Evolutionary conservation across 352 stramenopile species (phyloP).

Genomic region (Globisporangium splendens): DNA sequence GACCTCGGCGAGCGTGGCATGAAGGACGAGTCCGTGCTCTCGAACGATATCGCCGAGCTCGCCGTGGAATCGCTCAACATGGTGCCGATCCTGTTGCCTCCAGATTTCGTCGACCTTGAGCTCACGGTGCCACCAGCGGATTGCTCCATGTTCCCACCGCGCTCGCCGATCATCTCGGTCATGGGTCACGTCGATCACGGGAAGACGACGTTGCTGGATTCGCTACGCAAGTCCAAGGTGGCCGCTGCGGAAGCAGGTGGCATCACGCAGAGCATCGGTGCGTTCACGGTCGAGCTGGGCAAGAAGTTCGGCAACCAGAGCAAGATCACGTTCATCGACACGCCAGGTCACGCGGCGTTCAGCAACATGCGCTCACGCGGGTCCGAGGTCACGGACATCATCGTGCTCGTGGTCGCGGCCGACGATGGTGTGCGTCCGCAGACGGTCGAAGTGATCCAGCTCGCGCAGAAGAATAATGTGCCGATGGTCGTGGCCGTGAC

Average conservation of each 20-base stretch:
- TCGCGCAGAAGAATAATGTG: conserved; percentile 93
- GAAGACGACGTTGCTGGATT: conserved; percentile 99
- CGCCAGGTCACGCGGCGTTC: conserved; percentile 99
- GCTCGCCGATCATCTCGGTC: conserved; percentile 96
- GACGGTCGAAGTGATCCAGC: conserved; percentile 94
- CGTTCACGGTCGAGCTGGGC: conserved; percentile 95
- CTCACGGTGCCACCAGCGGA: conserved; percentile 54
- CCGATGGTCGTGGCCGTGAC: conserved; percentile 97
- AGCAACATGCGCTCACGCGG: conserved; percentile 96
- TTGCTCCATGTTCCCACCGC: conserved; percentile 62
- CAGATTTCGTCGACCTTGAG: conserved; percentile 81
- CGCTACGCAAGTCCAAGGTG: conserved; percentile 88
- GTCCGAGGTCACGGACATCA: conserved; percentile 97
- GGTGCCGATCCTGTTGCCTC: conserved; percentile 78
- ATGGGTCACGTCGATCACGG: conserved; percentile 99
- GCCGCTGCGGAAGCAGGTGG: conserved; percentile 95
- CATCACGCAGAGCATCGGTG: conserved; percentile 98
- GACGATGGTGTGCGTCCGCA: conserved; percentile 99
- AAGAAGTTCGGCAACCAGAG: conserved; percentile 60
- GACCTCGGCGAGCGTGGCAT: conserved; percentile 69
- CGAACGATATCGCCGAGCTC: conserved; percentile 74
- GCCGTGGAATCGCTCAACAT: conserved; percentile 82
- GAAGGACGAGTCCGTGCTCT: conserved; percentile 67
- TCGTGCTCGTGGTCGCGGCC: conserved; percentile 96
- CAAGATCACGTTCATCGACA: conserved; percentile 98